phyloP scores from a whole-genome alignment of 2,329 filamentous ascomycete species.

The Cylindrodendrum hubeiense region DNA sequence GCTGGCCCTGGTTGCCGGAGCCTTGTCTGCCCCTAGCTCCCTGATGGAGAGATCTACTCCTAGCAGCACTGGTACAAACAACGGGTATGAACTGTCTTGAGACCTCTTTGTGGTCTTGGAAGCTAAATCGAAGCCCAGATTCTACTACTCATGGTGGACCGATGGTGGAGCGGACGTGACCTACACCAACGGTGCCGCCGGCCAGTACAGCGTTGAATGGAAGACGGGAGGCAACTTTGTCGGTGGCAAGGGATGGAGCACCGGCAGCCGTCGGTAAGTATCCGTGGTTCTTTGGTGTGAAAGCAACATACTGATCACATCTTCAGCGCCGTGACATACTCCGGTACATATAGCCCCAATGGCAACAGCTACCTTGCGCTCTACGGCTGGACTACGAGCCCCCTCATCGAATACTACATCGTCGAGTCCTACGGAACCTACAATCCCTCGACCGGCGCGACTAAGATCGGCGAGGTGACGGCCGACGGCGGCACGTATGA shows the following conservation, averaged over 20 bases:
- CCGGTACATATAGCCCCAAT: slow-evolving; percentile 46
- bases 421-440: slow-evolving; percentile 54
- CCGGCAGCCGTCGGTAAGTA: slow-evolving; percentile 53
- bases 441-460: slow-evolving; percentile 49
- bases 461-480: slow-evolving; percentile 48
- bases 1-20: slow-evolving; percentile 39
- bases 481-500: slow-evolving; percentile 52
- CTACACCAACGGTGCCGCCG: slow-evolving; percentile 58
- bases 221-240: slow-evolving; percentile 44
- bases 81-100: slow-evolving; percentile 44
- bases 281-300: slow-evolving; percentile 21
- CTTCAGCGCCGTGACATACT: slow-evolving; percentile 36
- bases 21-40: slow-evolving; percentile 38
- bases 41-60: slow-evolving; percentile 48
- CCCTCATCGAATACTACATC: slow-evolving; percentile 54
- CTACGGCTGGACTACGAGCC: slow-evolving; percentile 54
- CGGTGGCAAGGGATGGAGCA: slow-evolving; percentile 37
- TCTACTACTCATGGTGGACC: slow-evolving; percentile 63
- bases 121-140: slow-evolving; percentile 34
- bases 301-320: background rate
- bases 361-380: slow-evolving; percentile 52
- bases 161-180: slow-evolving; percentile 56
- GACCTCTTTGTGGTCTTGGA: background rate
- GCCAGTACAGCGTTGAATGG: slow-evolving; percentile 60
- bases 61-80: slow-evolving; percentile 50